A percentile compares a stretch with the other conserved stretches of the same genome.
Conservation (phyloP, 371 early-diverging fungal genomes). For the Mucor irregularis region DNA sequence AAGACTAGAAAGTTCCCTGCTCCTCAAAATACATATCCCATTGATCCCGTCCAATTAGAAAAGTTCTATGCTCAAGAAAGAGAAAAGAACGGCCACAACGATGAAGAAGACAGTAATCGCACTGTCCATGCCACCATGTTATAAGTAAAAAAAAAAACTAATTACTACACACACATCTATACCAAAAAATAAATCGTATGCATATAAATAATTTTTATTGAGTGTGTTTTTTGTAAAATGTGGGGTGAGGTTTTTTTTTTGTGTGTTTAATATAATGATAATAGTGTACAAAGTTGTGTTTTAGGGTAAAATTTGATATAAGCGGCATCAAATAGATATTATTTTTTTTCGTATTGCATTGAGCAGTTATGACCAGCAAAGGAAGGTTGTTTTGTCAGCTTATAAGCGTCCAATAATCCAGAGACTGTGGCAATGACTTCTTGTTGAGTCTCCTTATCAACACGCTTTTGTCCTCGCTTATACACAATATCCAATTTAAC, state of each 20-base stretch:
- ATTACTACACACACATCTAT: neutral
- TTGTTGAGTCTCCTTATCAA: conserved; percentile 21
- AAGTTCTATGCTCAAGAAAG: conserved; percentile 43
- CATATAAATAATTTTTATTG: too few species aligned
- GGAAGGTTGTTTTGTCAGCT: conserved; percentile 30
- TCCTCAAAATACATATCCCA: conserved; percentile 72
- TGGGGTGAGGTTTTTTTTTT: too few species aligned
- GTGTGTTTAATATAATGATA: neutral
- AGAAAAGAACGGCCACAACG: conserved; percentile 21
- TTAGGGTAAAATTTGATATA: too few species aligned
- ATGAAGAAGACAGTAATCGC: conserved; percentile 3
- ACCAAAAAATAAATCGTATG: too few species aligned
- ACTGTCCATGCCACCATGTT: conserved; percentile 15
- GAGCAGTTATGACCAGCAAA: conserved; percentile 33
- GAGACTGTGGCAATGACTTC: conserved; percentile 23
- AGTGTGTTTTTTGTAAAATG: too few species aligned
- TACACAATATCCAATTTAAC: conserved; percentile 58
- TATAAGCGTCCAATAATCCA: conserved; percentile 28
- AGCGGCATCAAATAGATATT: neutral
- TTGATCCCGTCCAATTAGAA: conserved; percentile 58
- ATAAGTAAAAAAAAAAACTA: neutral
- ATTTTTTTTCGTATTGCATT: conserved; percentile 39
- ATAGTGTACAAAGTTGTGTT: neutral
- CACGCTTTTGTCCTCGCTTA: conserved; percentile 47
- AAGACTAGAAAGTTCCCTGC: conserved; percentile 80